phyloP scores from a whole-genome alignment of 306 rosid species.

The Nissolia schottii region DNA sequence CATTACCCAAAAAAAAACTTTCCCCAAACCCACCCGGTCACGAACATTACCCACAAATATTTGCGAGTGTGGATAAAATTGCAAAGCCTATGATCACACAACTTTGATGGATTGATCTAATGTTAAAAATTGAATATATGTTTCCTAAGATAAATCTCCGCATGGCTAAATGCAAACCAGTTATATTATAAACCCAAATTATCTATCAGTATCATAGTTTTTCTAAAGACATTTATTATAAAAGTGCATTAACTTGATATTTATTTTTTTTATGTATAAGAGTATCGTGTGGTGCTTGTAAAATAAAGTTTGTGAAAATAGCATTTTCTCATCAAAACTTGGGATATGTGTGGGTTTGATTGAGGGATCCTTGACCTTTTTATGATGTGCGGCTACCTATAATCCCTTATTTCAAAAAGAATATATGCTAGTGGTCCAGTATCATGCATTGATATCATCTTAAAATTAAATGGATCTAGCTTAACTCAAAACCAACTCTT shows the following conservation, averaged over 20 bases:
- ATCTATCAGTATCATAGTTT: background rate
- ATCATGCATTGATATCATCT: too few species aligned
- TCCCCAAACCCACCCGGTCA: too few species aligned
- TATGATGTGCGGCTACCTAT: too few species aligned
- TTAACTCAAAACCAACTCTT: too few species aligned
- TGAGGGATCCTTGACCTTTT: background rate
- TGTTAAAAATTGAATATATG: background rate
- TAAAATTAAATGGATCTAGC: too few species aligned
- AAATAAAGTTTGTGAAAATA: background rate
- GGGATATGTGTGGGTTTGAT: background rate
- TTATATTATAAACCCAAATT: background rate
- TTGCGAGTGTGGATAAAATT: too few species aligned
- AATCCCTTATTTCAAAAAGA: too few species aligned
- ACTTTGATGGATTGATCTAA: background rate
- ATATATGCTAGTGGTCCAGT: too few species aligned
- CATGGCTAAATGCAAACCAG: background rate
- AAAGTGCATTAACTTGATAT: background rate
- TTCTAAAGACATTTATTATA: background rate
- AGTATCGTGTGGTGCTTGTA: background rate
- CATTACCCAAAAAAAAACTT: too few species aligned
- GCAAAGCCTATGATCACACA: too few species aligned
- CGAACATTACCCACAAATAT: too few species aligned
- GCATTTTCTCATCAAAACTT: background rate
- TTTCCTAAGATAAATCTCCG: background rate
- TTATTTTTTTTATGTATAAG: background rate